Percentiles rank a stretch among this genome's conserved stretches.
These are phyloP conservation scores for Lactarius hengduanensis DNA, from an alignment of 768 basidiomycete species.

Conservation along the genomic window DNA sequence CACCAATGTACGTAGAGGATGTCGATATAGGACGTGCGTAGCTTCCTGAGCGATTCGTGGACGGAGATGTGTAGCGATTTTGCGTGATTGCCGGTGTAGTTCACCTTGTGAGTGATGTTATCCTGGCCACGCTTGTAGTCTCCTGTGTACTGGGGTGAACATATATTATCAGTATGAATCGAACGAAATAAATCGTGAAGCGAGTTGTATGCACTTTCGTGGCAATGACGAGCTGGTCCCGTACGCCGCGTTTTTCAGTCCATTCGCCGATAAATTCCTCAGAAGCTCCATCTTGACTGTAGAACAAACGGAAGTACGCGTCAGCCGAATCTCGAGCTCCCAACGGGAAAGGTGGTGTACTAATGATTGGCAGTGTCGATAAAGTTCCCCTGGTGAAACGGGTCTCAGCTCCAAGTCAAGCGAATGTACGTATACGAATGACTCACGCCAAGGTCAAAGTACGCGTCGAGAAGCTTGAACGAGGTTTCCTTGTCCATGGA, in stretches of 20 bases:
- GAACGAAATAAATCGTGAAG: background rate
- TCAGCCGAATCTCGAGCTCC: background rate
- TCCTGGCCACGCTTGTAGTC: constrained; percentile 30
- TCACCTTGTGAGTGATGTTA: constrained; percentile 35
- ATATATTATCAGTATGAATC: background rate
- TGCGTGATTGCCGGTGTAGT: constrained; percentile 44
- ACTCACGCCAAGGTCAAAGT: constrained; percentile 41
- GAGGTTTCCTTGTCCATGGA: constrained; percentile 42
- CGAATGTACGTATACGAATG: background rate
- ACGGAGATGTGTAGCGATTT: constrained; percentile 38
- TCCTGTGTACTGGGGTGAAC: constrained; percentile 31
- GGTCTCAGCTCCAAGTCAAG: background rate
- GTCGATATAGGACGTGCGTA: constrained; percentile 47
- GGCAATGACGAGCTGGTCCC: constrained; percentile 40
- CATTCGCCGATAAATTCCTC: constrained; percentile 43
- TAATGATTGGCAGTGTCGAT: constrained; percentile 41
- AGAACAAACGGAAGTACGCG: background rate
- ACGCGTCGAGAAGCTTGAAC: constrained; percentile 47
- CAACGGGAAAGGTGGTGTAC: constrained; percentile 38
- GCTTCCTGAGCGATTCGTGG: constrained; percentile 43
- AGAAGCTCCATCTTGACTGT: constrained; percentile 31
- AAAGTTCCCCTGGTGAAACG: constrained; percentile 32
- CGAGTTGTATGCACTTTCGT: constrained; percentile 28
- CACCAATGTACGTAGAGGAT: constrained; percentile 56
- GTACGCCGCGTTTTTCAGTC: constrained; percentile 37